A percentile compares a stretch with the other conserved stretches of the same genome.
Conservation (phyloP, 768 basidiomycete species). For the Leucocoprinus leucothites region DNA sequence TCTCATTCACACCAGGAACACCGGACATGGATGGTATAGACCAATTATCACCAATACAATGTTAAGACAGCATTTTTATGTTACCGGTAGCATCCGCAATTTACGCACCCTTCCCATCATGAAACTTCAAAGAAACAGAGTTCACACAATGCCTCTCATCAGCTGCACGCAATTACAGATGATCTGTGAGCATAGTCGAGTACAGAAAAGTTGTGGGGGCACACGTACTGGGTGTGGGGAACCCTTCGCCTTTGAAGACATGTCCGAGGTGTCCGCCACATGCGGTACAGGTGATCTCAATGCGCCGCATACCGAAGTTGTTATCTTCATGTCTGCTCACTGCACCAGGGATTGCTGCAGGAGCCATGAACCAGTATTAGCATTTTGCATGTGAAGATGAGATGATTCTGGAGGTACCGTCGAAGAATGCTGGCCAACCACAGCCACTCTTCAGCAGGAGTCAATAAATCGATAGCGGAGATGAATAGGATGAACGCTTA, state of each 20-base stretch:
- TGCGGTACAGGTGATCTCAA: conserved; percentile 85
- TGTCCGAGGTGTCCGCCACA: conserved; percentile 95
- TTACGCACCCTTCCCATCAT: conserved; percentile 37
- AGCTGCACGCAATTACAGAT: conserved; percentile 33
- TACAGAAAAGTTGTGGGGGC: not conserved
- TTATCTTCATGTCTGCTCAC: conserved; percentile 75
- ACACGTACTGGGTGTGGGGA: conserved; percentile 67
- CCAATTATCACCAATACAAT: too few species aligned
- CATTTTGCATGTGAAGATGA: not conserved
- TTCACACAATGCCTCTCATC: conserved; percentile 91
- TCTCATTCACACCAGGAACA: too few species aligned
- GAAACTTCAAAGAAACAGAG: conserved; percentile 80
- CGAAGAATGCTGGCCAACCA: conserved; percentile 98
- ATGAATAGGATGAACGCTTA: conserved; percentile 19
- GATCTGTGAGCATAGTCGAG: not conserved
- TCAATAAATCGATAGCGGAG: not conserved
- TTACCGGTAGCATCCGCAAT: too few species aligned
- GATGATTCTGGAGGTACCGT: conserved; percentile 47
- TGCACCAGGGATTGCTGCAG: conserved; percentile 82
- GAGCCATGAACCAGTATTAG: not conserved
- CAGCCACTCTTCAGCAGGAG: conserved; percentile 63
- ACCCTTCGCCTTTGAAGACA: conserved; percentile 93
- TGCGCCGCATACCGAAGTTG: conserved; percentile 64
- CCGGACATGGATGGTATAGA: too few species aligned
- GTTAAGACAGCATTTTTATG: too few species aligned